Evolutionary conservation across 805 yeast species (phyloP).

Genomic region (Starmerella tilneyi): DNA sequence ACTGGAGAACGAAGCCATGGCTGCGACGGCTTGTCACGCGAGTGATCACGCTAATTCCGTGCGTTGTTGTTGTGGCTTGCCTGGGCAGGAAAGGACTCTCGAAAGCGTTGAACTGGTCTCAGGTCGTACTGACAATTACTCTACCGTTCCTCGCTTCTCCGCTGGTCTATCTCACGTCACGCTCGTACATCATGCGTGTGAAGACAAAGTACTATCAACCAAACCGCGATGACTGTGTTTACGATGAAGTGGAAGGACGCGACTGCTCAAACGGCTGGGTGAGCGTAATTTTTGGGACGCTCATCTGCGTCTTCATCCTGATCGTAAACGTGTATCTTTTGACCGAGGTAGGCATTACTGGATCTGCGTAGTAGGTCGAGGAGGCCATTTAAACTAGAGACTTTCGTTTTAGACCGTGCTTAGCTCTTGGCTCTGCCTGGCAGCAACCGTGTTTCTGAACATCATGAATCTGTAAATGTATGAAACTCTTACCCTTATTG

Average conservation of each 20-base stretch:
- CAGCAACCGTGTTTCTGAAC: no score
- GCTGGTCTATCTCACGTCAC: constrained; percentile 68
- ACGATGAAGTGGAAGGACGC: constrained; percentile 15
- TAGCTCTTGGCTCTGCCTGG: no score
- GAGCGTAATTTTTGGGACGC: constrained; percentile 41
- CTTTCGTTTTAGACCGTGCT: not conserved
- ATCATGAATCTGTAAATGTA: no score
- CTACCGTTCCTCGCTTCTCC: constrained; percentile 82
- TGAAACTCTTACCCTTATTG: no score
- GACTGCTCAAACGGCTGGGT: constrained; percentile 47
- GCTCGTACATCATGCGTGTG: constrained; percentile 51
- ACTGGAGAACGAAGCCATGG: constrained; percentile 77
- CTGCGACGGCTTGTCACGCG: constrained; percentile 68
- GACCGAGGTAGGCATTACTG: constrained; percentile 36
- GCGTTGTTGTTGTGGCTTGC: constrained; percentile 57
- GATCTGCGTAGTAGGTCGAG: not conserved
- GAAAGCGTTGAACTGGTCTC: constrained; percentile 70
- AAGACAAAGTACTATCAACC: constrained; percentile 16
- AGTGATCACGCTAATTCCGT: constrained; percentile 68
- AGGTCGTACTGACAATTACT: constrained; percentile 70
- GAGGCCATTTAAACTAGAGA: not conserved
- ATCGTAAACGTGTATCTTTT: constrained; percentile 60
- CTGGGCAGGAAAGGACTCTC: constrained; percentile 67
- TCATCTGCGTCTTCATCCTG: constrained; percentile 62
- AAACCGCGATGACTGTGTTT: constrained; percentile 1